Evolutionary conservation across 73 alveolate genomes (phyloP).

Genomic region (Paramecium tetraurelia): DNA sequence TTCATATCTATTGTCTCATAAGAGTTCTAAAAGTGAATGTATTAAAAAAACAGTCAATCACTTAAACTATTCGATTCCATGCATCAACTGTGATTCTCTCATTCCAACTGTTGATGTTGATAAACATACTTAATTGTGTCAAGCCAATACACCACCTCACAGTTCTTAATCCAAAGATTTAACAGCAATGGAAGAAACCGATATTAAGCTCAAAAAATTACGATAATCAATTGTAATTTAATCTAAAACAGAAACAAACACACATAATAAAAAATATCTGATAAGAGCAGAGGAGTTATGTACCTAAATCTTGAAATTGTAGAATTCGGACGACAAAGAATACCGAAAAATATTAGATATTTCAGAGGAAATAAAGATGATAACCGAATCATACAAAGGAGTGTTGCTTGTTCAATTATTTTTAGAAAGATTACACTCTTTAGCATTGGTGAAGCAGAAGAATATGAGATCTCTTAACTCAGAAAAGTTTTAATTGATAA

Average conservation of each 20-base stretch:
- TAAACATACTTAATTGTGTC: background rate
- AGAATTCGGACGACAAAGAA: background rate
- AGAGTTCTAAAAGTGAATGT: background rate
- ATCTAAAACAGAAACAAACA: background rate
- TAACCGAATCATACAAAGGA: background rate
- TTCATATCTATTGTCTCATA: background rate
- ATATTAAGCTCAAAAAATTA: background rate
- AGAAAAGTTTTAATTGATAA: background rate
- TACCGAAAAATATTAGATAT: background rate
- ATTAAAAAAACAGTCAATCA: background rate
- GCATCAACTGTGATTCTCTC: conserved; percentile 1
- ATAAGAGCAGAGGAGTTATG: background rate
- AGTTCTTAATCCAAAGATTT: background rate
- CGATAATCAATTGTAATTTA: background rate
- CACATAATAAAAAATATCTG: background rate
- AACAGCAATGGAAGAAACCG: background rate
- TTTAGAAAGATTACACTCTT: conserved; percentile 21
- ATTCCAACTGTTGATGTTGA: background rate
- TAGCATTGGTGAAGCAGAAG: background rate
- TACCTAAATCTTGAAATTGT: background rate
- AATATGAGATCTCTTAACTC: background rate
- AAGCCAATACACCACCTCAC: background rate
- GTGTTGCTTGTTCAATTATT: background rate
- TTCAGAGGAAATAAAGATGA: background rate
- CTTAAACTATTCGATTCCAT: background rate